Conservation (phyloP, 176 grass and related monocot species). For the Rhipidocladum racemiflorum region DNA sequence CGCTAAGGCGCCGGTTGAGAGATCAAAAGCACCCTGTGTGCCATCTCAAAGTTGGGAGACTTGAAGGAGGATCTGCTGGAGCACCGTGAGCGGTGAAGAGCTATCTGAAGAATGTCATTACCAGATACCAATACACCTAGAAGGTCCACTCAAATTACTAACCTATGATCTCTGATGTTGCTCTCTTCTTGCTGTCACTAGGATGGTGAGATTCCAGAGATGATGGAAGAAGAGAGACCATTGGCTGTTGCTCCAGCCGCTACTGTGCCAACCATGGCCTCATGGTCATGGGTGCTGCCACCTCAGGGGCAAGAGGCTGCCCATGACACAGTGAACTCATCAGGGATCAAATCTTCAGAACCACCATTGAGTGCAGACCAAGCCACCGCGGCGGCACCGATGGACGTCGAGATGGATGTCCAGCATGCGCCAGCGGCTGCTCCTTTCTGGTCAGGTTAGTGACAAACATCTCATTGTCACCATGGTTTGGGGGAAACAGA, state of each 20-base stretch:
- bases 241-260: background rate
- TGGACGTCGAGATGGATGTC: conserved; percentile 27
- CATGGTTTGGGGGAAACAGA: background rate
- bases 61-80: too few species aligned
- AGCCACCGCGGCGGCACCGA: background rate
- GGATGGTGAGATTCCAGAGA: conserved; percentile 1
- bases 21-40: too few species aligned
- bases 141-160: background rate
- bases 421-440: background rate
- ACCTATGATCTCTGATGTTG: background rate
- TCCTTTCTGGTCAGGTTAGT: conserved; percentile 33
- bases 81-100: too few species aligned
- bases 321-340: conserved; percentile 1
- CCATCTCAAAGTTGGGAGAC: too few species aligned
- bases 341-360: conserved; percentile 13
- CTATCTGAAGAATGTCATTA: background rate
- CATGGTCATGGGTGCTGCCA: background rate
- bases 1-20: too few species aligned
- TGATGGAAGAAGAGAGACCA: conserved; percentile 40
- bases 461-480: background rate
- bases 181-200: background rate
- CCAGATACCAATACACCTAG: background rate
- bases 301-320: background rate
- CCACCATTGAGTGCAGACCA: background rate
- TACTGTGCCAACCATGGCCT: conserved; percentile 20